Evolutionary conservation across 78 protist species (phyloP), one percentile per base, ranked within the genome.

Genomic region (Andalucia godoyi): DNA sequence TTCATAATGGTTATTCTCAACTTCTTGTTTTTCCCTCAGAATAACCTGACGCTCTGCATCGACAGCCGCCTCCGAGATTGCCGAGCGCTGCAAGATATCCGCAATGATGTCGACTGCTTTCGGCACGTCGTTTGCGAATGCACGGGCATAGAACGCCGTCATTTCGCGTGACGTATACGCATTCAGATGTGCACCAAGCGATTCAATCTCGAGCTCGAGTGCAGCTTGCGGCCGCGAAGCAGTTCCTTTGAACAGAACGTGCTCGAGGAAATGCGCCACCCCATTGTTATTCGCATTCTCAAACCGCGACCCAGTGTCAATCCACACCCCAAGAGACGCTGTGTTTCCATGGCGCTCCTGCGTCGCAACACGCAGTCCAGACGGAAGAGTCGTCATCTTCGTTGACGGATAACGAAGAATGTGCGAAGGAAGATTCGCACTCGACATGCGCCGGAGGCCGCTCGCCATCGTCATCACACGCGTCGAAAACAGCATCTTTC

Each of bases 241-340:
- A 12, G 97, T 87, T 25, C 97, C 97, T 67, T 91, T 94, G 80
- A 94, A 94, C 47, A 74, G 30, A 85, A 95, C 75, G 78, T 95
- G 98, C 76, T 95, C 98, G 38, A 92, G 77, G 74, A 95, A 95
- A 70, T 95, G 98, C 25, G 98, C 98, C 15, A 74, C 85, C 40
- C 98, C 98, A 69, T 90, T 91, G 79, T 72, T 90, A n/a, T 61
- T 74, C n/a, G 66, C 86, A 1, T 77, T 84, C 79, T 95, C 98
- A 33, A 63, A 84, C 15, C 93, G 88, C 51, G 84, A 64, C 42
- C 98, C 98, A 2, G 88, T 57, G 74, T 92, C 89, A 32, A 95
- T 84, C 85, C 85, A 95, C 36, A 95, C 83, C 29, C 97, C 97
- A 17, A 90, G 81, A 8, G 80, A 57, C 17, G 54, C 66, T 4